phyloP scores from a whole-genome alignment of 768 basidiomycete species.

The Lentinus tigrinus region DNA sequence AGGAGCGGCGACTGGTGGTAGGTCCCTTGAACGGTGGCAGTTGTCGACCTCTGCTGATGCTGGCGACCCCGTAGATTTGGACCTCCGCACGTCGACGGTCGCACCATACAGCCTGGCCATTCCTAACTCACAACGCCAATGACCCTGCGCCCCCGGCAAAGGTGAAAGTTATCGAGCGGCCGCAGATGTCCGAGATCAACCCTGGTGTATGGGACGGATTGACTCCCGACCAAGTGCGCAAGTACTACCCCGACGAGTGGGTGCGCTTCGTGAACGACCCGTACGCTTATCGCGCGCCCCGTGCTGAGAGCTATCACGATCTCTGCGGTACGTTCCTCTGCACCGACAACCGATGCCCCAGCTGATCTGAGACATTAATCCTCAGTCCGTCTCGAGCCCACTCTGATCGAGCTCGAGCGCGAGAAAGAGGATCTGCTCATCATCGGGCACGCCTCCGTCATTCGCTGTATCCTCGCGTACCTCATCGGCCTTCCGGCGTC shows the following conservation, averaged over 20 bases:
- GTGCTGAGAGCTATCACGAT: conserved; percentile 98
- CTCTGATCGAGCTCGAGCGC: conserved; percentile 90
- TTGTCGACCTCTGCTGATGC: neutral
- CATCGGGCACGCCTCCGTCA: conserved; percentile 96
- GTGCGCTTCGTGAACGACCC: conserved; percentile 90
- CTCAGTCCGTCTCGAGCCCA: conserved; percentile 90
- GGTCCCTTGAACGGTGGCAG: conserved; percentile 22
- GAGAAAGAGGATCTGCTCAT: conserved; percentile 94
- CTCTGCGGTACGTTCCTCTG: conserved; percentile 59
- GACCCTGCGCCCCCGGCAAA: conserved; percentile 33
- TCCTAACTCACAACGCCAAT: conserved; percentile 42
- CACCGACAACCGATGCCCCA: neutral
- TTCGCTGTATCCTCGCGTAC: conserved; percentile 91
- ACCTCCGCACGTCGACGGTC: conserved; percentile 92
- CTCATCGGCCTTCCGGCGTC: conserved; percentile 91
- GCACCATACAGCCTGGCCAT: conserved; percentile 96
- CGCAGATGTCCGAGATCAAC: conserved; percentile 97
- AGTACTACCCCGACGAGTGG: conserved; percentile 93
- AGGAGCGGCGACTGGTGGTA: conserved; percentile 67
- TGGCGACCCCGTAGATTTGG: conserved; percentile 76
- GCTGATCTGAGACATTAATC: neutral
- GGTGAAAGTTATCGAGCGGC: conserved; percentile 90
- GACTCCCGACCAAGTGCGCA: conserved; percentile 84
- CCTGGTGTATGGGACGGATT: conserved; percentile 98
- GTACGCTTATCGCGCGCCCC: conserved; percentile 86